These are phyloP conservation scores for Annona squamosa DNA, from an alignment of 164 flowering plant genomes.

Conservation along the genomic window DNA sequence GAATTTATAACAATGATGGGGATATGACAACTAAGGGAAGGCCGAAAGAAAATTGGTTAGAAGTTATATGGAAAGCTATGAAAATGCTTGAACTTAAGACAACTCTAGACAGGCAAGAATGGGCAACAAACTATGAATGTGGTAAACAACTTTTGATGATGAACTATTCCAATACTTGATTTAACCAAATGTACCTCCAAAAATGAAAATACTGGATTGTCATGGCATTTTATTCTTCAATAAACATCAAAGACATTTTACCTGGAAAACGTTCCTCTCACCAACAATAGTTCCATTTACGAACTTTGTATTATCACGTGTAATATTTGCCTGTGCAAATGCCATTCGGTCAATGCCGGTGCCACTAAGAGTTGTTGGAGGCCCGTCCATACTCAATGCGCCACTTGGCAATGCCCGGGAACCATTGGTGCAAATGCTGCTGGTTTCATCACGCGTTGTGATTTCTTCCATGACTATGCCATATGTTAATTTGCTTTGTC, in stretches of 20 bases:
- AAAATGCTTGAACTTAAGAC: too few species aligned
- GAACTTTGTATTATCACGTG: conserved; percentile 91
- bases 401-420: conserved; percentile 89
- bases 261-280: conserved; percentile 94
- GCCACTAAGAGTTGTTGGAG: conserved; percentile 97
- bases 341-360: conserved; percentile 93
- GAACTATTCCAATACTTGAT: too few species aligned
- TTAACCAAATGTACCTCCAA: too few species aligned
- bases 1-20: too few species aligned
- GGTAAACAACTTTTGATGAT: background rate
- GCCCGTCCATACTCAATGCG: conserved; percentile 91
- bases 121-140: background rate
- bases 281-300: conserved; percentile 96
- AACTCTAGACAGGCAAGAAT: too few species aligned
- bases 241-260: conserved; percentile 13
- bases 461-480: conserved; percentile 98
- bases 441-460: conserved; percentile 94
- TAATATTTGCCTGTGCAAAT: conserved; percentile 86
- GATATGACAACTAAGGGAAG: too few species aligned
- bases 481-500: conserved; percentile 94
- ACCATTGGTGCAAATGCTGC: conserved; percentile 75
- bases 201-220: too few species aligned
- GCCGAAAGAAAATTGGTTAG: too few species aligned
- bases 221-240: too few species aligned
- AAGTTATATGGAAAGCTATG: too few species aligned